A percentile compares a stretch with the other conserved stretches of the same genome.
Evolutionary conservation across 2,329 filamentous ascomycete genomes (phyloP).

Genomic region (Metarhizium sp.): DNA sequence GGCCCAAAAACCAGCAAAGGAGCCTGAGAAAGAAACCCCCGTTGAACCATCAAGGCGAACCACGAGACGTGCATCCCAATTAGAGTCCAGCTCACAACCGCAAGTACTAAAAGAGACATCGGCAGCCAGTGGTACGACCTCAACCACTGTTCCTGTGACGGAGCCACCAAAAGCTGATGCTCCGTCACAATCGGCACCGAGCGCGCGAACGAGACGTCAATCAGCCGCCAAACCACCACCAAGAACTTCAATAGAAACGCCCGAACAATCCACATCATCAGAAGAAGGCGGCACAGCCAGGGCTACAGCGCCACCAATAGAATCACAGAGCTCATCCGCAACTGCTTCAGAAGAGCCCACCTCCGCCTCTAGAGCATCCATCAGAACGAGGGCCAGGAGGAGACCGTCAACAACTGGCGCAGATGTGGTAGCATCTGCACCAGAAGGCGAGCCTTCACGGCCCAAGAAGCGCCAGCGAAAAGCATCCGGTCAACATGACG

Average conservation of each 20-base stretch:
- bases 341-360: conserved; percentile 3
- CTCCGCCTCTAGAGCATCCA: conserved; percentile 4
- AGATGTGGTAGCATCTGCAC: conserved; percentile 10
- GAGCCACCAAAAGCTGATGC: background rate
- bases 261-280: background rate
- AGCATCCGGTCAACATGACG: conserved; percentile 14
- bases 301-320: background rate
- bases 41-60: background rate
- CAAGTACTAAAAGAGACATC: background rate
- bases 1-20: background rate
- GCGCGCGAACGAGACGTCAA: background rate
- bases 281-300: background rate
- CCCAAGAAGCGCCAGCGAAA: conserved; percentile 25
- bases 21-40: conserved; percentile 1
- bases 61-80: conserved; percentile 3
- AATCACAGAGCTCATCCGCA: background rate
- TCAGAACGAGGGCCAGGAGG: conserved; percentile 10
- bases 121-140: background rate
- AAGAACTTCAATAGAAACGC: conserved; percentile 3
- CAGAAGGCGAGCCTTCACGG: conserved; percentile 2
- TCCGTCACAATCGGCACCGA: background rate
- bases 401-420: conserved; percentile 9
- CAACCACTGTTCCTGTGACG: background rate
- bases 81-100: background rate
- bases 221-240: conserved; percentile 1